Evolutionary conservation across 768 basidiomycete species (phyloP).

Genomic region (Tylopilus rubrobrunneus): DNA sequence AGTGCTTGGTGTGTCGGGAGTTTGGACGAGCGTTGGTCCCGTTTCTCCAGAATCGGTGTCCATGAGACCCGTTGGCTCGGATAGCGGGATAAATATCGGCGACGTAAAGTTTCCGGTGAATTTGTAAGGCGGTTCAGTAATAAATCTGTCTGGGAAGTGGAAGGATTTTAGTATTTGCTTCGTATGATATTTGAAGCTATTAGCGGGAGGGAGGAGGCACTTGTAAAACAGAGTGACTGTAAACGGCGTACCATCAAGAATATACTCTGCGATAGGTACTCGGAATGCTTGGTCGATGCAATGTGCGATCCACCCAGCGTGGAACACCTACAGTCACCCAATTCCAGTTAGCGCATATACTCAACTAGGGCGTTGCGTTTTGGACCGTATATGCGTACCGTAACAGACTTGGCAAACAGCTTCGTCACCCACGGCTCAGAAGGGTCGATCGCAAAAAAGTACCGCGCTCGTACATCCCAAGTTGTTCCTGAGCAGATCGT

Average conservation of each 20-base stretch:
- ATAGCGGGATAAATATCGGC: neutral
- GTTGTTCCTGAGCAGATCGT: conserved; percentile 10
- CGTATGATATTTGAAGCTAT: neutral
- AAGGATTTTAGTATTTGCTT: conserved; percentile 3
- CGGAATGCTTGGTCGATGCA: conserved; percentile 25
- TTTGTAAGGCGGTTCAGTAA: conserved; percentile 19
- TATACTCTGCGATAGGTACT: conserved; percentile 26
- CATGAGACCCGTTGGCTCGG: neutral
- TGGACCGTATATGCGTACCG: conserved; percentile 19
- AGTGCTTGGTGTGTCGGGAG: conserved; percentile 25
- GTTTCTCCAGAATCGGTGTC: neutral
- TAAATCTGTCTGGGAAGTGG: conserved; percentile 14
- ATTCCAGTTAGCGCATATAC: conserved; percentile 5
- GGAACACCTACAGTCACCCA: conserved; percentile 21
- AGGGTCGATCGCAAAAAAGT: conserved; percentile 29
- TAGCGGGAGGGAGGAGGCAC: neutral
- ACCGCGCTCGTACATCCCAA: conserved; percentile 15
- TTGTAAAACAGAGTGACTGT: neutral
- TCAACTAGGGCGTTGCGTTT: neutral
- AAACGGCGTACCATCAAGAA: conserved; percentile 29
- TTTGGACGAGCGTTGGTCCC: neutral
- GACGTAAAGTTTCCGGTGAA: neutral
- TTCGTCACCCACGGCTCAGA: conserved; percentile 27
- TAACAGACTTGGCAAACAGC: conserved; percentile 25
- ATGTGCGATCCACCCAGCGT: conserved; percentile 29